Conservation (phyloP, 2,329 filamentous ascomycete genomes). For the Fusarium sacchari region DNA sequence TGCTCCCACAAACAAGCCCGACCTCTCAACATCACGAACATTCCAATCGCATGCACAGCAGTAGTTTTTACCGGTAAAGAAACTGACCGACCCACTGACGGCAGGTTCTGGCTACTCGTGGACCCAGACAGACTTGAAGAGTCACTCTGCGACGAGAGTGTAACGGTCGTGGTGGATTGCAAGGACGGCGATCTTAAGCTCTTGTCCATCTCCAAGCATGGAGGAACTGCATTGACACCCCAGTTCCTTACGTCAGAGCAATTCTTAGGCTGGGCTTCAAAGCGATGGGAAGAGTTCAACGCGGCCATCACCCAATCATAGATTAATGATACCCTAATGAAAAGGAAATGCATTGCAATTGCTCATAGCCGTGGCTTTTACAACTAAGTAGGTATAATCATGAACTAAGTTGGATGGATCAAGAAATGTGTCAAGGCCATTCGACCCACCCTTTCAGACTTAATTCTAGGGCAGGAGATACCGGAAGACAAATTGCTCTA, state of each 20-base stretch:
- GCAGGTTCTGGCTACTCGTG: conserved; percentile 78
- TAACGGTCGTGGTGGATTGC: conserved; percentile 83
- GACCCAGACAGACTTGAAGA: conserved; percentile 95
- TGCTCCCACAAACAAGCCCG: conserved; percentile 71
- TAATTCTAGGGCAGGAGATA: conserved; percentile 89
- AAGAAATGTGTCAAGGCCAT: conserved; percentile 74
- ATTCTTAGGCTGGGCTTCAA: conserved; percentile 52
- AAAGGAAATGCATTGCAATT: conserved; percentile 6
- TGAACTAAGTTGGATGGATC: conserved; percentile 7
- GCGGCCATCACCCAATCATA: conserved; percentile 46
- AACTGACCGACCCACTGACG: conserved; percentile 55
- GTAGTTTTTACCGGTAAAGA: conserved; percentile 78
- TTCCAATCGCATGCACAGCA: conserved; percentile 82
- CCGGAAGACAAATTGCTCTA: conserved; percentile 75
- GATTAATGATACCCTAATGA: conserved; percentile 43
- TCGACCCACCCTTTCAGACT: conserved; percentile 85
- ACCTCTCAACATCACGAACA: conserved; percentile 67
- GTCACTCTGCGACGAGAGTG: conserved; percentile 80
- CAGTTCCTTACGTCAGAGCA: conserved; percentile 73
- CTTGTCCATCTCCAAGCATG: conserved; percentile 82
- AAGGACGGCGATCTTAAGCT: conserved; percentile 65
- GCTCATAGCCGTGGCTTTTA: background rate
- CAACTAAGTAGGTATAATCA: background rate
- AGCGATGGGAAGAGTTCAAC: conserved; percentile 51
- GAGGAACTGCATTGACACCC: conserved; percentile 76